phyloP scores from a whole-genome alignment of 2,329 filamentous ascomycete species.

The Lachnellula suecica region DNA sequence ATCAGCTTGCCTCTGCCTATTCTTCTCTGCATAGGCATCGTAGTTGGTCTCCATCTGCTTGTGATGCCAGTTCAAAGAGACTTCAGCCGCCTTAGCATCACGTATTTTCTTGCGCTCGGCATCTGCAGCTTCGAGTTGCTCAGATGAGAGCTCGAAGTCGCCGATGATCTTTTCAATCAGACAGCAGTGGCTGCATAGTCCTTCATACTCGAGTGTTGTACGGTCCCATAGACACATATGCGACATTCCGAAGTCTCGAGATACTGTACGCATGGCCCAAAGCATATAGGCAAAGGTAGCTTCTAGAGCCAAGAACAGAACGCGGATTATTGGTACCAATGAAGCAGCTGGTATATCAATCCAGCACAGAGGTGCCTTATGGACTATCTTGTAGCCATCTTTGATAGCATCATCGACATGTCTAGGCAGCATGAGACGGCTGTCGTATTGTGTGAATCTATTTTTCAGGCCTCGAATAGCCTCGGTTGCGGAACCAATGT shows the following conservation, averaged over 20 bases:
- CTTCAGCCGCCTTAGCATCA: no score
- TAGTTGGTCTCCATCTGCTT: no score
- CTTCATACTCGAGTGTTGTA: conserved; percentile 2
- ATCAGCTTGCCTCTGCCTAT: no score
- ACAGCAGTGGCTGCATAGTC: conserved; percentile 1
- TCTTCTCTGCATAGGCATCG: no score
- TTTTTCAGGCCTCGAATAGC: neutral
- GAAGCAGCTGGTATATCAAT: neutral
- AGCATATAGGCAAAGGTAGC: conserved; percentile 2
- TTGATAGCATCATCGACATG: conserved; percentile 3
- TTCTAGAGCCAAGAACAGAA: conserved; percentile 6
- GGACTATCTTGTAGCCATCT: conserved; percentile 3
- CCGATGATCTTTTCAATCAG: conserved; percentile 1
- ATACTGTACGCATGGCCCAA: conserved; percentile 7
- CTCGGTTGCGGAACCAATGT: conserved; percentile 25
- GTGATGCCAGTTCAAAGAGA: no score
- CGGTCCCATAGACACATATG: conserved; percentile 2
- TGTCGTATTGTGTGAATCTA: neutral
- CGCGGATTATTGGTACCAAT: neutral
- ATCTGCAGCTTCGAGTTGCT: neutral
- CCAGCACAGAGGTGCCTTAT: conserved; percentile 9
- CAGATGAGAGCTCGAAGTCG: conserved; percentile 2
- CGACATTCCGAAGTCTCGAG: conserved; percentile 4
- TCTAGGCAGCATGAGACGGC: conserved; percentile 14
- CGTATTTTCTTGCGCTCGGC: no score